Evolutionary conservation across 371 early-diverging fungal genomes (phyloP), one percentile per base, ranked within the genome.

Genomic region (Catenaria anguillulae): DNA sequence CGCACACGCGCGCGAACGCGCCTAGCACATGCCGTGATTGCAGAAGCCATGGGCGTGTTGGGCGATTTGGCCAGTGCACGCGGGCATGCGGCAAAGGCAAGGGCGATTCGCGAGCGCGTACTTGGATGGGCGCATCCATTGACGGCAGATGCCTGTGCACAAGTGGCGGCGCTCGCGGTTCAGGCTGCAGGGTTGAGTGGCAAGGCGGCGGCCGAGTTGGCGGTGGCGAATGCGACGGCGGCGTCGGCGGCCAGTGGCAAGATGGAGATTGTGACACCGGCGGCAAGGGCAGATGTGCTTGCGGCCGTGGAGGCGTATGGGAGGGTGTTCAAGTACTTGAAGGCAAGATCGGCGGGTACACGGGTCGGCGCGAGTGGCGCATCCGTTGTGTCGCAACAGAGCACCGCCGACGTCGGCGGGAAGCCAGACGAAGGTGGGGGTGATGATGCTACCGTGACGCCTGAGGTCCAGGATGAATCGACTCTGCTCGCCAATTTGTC

Each of bases 221-320:
- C 31, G 19, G n/a, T 37, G 8, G 37, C 37, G 13, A 13, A 37
- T 37, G 37, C 37, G 37, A 13, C 37, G 8, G 37, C 4, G 8
- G 37, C 37, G 13, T 13, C 37, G 37, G 8, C 37, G 37, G 26
- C 26, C 45, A 56, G 62, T 33, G 33, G 24, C 31, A 56, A 10
- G 74, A 73, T 60, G 60, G 64, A 43, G 15, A 72, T 78, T 2
- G 43, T 78, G 50, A 76, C 78, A 15, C 75, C 75, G 5, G 63
- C 60, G 33, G 72, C 74, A 33, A 62, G 66, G 36, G 50, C 62
- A n/a, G 72, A 71, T 3, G 71, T 73, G 60, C 52, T 66, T 24
- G 74, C 75, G 43, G 77, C 78, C 26, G 73, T 78, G 55, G 55
- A 29, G 12, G 73, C 75, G 54, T 70, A 69, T 36, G 75, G 73